These are phyloP conservation scores for Thelonectria blattea DNA, from an alignment of 2,329 filamentous ascomycete genomes.

Conservation along the genomic window DNA sequence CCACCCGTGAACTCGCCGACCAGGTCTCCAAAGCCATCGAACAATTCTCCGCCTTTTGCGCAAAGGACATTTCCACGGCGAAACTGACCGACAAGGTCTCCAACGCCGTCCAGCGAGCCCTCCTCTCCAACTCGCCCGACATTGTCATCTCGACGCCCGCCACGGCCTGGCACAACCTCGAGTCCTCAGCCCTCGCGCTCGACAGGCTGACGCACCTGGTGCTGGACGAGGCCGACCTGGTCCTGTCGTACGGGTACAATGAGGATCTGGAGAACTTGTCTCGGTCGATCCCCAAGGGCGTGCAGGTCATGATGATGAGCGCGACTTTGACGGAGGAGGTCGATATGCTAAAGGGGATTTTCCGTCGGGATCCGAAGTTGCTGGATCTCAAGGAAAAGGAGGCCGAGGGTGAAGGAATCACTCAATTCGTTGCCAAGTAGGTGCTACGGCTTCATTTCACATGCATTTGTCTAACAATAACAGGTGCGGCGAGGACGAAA, in stretches of 20 bases:
- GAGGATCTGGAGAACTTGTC: slow-evolving; percentile 85
- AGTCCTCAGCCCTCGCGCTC: slow-evolving; percentile 67
- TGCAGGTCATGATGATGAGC: slow-evolving; percentile 93
- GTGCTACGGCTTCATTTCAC: slow-evolving; percentile 26
- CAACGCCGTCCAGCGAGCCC: slow-evolving; percentile 84
- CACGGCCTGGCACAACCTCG: slow-evolving; percentile 80
- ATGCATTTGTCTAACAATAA: slow-evolving; percentile 21
- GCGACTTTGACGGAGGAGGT: slow-evolving; percentile 90
- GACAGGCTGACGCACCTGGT: slow-evolving; percentile 78
- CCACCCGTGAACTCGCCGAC: slow-evolving; percentile 90
- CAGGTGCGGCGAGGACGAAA: slow-evolving; percentile 93
- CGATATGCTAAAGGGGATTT: slow-evolving; percentile 81
- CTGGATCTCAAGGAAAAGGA: slow-evolving; percentile 85
- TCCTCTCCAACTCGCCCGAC: slow-evolving; percentile 85
- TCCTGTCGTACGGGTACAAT: slow-evolving; percentile 92
- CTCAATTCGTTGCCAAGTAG: slow-evolving; percentile 85
- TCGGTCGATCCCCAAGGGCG: slow-evolving; percentile 77
- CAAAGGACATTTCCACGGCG: slow-evolving; percentile 79
- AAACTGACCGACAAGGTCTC: slow-evolving; percentile 92
- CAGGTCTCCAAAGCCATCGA: slow-evolving; percentile 84
- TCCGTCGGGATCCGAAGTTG: slow-evolving; percentile 80
- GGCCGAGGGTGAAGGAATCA: slow-evolving; percentile 75
- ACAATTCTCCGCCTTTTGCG: slow-evolving; percentile 80
- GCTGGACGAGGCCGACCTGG: slow-evolving; percentile 92
- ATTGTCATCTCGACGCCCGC: slow-evolving; percentile 90